Percentiles rank a stretch among this genome's conserved stretches.
These are phyloP conservation scores for Phoma sp. DNA, from an alignment of 2,329 filamentous ascomycete genomes.

Conservation along the genomic window DNA sequence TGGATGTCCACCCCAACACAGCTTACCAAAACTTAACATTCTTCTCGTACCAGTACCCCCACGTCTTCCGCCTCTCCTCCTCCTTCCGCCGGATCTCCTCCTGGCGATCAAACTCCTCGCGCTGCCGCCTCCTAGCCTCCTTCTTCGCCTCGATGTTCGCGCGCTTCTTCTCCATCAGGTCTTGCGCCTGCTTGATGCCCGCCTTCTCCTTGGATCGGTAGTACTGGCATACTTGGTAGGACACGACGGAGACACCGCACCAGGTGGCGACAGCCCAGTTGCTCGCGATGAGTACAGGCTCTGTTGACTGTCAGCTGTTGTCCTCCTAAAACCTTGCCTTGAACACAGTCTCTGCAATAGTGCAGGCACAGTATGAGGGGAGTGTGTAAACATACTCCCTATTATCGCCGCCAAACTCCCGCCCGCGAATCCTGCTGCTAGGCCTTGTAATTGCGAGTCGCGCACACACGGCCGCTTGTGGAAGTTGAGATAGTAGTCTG, in stretches of 20 bases:
- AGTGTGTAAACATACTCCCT: slow-evolving; percentile 64
- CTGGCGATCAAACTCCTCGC: slow-evolving; percentile 50
- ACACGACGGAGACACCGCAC: slow-evolving; percentile 69
- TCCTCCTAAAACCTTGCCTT: too few species aligned
- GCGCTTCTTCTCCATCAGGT: slow-evolving; percentile 78
- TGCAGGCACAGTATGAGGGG: too few species aligned
- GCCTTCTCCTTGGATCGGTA: slow-evolving; percentile 74
- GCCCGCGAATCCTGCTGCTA: slow-evolving; percentile 76
- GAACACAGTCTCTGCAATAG: too few species aligned
- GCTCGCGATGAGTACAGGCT: slow-evolving; percentile 68
- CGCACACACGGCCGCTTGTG: slow-evolving; percentile 84
- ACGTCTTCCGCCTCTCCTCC: slow-evolving; percentile 44
- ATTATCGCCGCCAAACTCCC: slow-evolving; percentile 77
- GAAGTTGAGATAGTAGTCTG: slow-evolving; percentile 72
- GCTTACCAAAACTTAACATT: slow-evolving; percentile 45
- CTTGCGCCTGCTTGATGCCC: slow-evolving; percentile 84
- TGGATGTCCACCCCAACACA: neutral
- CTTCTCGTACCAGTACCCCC: slow-evolving; percentile 46
- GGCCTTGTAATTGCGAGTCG: slow-evolving; percentile 81
- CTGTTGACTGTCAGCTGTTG: slow-evolving; percentile 42
- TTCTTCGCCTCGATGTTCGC: slow-evolving; percentile 53
- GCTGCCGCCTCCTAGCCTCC: slow-evolving; percentile 51
- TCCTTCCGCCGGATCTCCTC: slow-evolving; percentile 35
- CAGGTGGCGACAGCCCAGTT: slow-evolving; percentile 89
- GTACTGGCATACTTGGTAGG: slow-evolving; percentile 85